Conservation (phyloP, 2,329 filamentous ascomycete genomes). For the Botrytis sinoallii region DNA sequence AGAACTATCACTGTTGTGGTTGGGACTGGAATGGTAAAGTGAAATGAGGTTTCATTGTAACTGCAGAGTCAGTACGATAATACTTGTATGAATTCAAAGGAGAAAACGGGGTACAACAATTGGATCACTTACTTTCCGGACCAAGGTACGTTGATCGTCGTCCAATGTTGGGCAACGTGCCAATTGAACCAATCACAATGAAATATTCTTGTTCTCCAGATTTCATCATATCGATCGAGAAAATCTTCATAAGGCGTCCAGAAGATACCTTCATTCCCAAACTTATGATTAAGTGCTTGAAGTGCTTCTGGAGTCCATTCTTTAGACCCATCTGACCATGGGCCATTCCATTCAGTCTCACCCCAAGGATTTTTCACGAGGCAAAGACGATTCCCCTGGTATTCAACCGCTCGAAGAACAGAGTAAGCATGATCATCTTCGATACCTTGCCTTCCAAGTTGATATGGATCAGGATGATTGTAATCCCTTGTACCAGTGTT, state of each 20-base stretch:
- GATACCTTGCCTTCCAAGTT: conserved; percentile 51
- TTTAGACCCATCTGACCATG: conserved; percentile 45
- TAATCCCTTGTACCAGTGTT: conserved; percentile 42
- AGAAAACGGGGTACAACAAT: background rate
- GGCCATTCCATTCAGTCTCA: conserved; percentile 56
- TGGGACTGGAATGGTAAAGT: conserved; percentile 51
- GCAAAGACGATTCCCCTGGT: conserved; percentile 51
- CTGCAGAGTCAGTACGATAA: conserved; percentile 28
- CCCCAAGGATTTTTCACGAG: conserved; percentile 55
- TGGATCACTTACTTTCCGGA: conserved; percentile 40
- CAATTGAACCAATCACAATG: conserved; percentile 46
- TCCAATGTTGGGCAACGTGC: conserved; percentile 57
- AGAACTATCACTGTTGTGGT: conserved; percentile 56
- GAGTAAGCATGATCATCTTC: conserved; percentile 56
- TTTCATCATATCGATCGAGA: conserved; percentile 55
- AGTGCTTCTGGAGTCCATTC: conserved; percentile 58
- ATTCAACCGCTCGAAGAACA: conserved; percentile 51
- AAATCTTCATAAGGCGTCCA: conserved; percentile 61
- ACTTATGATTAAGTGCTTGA: conserved; percentile 54
- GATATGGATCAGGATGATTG: conserved; percentile 15
- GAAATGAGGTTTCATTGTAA: conserved; percentile 57
- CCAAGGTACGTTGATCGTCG: conserved; percentile 59
- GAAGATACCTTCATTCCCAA: conserved; percentile 58
- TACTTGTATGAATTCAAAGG: no score
- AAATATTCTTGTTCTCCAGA: conserved; percentile 60